Evolutionary conservation across 768 basidiomycete species (phyloP).

Genomic region (Pleurotus djamor): DNA sequence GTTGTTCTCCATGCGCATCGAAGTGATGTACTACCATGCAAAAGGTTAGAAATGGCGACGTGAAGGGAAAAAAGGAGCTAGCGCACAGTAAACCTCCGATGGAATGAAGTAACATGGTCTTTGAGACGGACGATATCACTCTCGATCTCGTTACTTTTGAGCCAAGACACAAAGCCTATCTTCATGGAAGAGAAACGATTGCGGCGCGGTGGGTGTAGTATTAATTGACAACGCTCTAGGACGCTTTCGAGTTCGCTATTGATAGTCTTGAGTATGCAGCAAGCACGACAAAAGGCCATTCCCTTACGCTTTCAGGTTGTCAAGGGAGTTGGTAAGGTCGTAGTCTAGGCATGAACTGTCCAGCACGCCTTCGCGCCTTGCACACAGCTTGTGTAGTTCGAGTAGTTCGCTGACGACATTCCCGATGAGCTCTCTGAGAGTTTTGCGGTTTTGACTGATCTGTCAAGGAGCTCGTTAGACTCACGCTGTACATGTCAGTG

Average conservation of each 20-base stretch:
- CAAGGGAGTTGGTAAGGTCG: not conserved
- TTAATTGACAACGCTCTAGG: not conserved
- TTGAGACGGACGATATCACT: slow-evolving; percentile 3
- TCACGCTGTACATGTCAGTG: not conserved
- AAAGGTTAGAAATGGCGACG: not conserved
- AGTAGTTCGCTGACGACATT: slow-evolving; percentile 1
- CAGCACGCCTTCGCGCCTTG: not conserved
- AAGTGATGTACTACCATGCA: not conserved
- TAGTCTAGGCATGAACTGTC: not conserved
- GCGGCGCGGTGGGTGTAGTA: not conserved
- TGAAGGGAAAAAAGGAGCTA: not conserved
- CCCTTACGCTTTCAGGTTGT: not conserved
- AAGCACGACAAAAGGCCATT: not conserved
- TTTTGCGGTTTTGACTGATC: slow-evolving; percentile 5
- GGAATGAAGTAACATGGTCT: slow-evolving; percentile 5
- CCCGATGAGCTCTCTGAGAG: not conserved
- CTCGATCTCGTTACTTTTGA: not conserved
- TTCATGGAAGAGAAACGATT: not conserved
- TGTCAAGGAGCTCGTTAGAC: not conserved
- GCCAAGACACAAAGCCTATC: not conserved
- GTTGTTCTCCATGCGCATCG: slow-evolving; percentile 5
- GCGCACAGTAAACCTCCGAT: slow-evolving; percentile 2
- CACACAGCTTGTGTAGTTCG: slow-evolving; percentile 1
- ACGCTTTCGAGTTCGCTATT: not conserved
- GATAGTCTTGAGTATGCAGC: not conserved